phyloP scores from a whole-genome alignment of 768 basidiomycete genomes.

The Kwoniella bestiolae region DNA sequence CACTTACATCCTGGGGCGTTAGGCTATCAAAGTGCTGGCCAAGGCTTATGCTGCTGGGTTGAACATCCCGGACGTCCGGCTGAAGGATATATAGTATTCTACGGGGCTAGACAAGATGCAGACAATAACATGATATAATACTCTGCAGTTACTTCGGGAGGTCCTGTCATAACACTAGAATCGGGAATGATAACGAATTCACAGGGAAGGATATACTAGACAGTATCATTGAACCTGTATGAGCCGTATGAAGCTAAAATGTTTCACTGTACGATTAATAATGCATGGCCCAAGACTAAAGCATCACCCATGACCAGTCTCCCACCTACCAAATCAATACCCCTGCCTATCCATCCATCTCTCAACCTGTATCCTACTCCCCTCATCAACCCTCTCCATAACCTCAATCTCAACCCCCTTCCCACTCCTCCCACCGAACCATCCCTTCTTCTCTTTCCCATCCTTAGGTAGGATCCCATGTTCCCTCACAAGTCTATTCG shows the following conservation, averaged over 20 bases:
- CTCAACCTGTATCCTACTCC: conserved; percentile 24
- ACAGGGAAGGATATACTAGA: no score
- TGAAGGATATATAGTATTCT: conserved; percentile 16
- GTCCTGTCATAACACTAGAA: no score
- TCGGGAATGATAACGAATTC: no score
- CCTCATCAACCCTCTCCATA: conserved; percentile 43
- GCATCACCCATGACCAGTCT: no score
- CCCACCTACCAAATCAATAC: no score
- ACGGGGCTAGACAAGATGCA: neutral
- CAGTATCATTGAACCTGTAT: no score
- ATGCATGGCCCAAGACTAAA: no score
- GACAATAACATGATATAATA: no score
- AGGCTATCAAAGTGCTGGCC: conserved; percentile 21
- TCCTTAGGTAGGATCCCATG: conserved; percentile 2
- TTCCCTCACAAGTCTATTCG: conserved; percentile 60
- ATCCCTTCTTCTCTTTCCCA: conserved; percentile 2
- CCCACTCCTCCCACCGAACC: conserved; percentile 58
- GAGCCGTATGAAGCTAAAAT: no score
- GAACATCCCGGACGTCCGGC: conserved; percentile 6
- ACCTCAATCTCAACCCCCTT: conserved; percentile 47
- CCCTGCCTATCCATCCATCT: conserved; percentile 42
- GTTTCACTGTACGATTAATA: no score
- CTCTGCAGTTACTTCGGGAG: no score
- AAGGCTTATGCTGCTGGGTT: conserved; percentile 23
- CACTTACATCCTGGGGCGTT: neutral